Base-by-base conservation (phyloP, 2,329 filamentous ascomycete genomes). In the Aspergillaceae sp. region DNA sequence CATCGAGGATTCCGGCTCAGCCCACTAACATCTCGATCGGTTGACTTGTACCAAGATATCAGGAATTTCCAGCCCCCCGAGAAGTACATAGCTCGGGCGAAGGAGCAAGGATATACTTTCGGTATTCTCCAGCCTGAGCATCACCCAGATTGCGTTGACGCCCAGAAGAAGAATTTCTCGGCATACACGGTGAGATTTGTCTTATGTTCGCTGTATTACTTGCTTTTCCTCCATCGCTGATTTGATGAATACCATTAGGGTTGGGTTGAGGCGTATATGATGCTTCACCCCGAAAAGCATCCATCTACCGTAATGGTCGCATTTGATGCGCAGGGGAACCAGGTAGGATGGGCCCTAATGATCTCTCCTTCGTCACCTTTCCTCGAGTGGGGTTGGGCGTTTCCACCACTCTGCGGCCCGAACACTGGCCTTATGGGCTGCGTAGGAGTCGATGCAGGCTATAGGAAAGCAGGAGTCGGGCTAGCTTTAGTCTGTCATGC, bases 331-430 rank as follows among this genome's bases (percentile, higher is more conserved):
- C 34, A 59, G 1, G 65, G 64, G 3, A 58, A 59, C 3, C 70
- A 73, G 49, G 57, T 71, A 6, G 71, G 66, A 10, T 74, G 70
- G 71, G 70, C 70, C 2, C 49, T 74, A 7, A 74, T 73, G 69
- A 61, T 69, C 10, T 56, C 61, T 7, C 58, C 63, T 1, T 55
- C 59, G 3, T 59, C 61, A 3, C 44, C 58, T 1, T 43, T 69
- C 7, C 51, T 65, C 3, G 51, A 66, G 29, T 5, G 48, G 7
- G 52, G 59, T 33, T 73, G 71, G 59, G 69, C 69, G 2, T 68
- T 73, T 43, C 62, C 69, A 4, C 59, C 63, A 8, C 55, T 71
- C 3, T 64, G 65, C 33, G 63, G 64, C 11, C 59, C 64, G 4
- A 63, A 67, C 8, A 72, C 70, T 0, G 71, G 70, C 0, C 49